phyloP scores from a whole-genome alignment of 2,329 filamentous ascomycete species.

The Trichophyton rubrum region DNA sequence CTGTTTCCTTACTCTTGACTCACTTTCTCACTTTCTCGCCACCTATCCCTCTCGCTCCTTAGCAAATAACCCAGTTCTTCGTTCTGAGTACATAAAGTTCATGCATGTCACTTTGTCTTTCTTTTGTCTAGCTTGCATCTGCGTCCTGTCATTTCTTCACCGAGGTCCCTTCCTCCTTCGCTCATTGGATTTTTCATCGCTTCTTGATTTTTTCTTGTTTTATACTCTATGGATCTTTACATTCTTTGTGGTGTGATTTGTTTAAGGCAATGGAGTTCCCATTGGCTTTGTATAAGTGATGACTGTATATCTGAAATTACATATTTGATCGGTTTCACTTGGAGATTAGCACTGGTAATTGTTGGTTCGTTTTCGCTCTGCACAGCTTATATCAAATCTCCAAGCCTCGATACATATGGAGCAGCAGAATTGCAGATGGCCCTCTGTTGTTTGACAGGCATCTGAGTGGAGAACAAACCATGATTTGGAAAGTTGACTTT shows the following conservation, averaged over 20 bases:
- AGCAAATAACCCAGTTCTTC: constrained; percentile 7
- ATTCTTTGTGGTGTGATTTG: background rate
- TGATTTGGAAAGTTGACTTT: no score
- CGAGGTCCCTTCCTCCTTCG: background rate
- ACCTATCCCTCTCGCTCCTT: background rate
- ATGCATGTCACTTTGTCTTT: background rate
- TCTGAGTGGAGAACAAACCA: no score
- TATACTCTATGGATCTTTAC: background rate
- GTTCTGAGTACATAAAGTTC: background rate
- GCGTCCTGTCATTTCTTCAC: background rate
- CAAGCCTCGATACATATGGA: no score
- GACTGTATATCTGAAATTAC: background rate
- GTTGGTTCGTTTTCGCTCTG: no score
- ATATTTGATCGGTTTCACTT: background rate
- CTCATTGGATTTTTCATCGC: background rate
- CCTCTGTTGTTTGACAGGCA: no score
- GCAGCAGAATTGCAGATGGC: no score
- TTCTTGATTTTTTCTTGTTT: background rate
- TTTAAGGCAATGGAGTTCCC: background rate
- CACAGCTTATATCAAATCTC: no score
- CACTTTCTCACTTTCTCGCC: background rate
- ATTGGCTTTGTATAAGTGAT: background rate
- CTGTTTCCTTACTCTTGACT: background rate
- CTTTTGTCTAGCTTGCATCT: background rate
- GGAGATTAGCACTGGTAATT: background rate